Conservation (phyloP, 768 basidiomycete species). For the Daedaleopsis nitida region DNA sequence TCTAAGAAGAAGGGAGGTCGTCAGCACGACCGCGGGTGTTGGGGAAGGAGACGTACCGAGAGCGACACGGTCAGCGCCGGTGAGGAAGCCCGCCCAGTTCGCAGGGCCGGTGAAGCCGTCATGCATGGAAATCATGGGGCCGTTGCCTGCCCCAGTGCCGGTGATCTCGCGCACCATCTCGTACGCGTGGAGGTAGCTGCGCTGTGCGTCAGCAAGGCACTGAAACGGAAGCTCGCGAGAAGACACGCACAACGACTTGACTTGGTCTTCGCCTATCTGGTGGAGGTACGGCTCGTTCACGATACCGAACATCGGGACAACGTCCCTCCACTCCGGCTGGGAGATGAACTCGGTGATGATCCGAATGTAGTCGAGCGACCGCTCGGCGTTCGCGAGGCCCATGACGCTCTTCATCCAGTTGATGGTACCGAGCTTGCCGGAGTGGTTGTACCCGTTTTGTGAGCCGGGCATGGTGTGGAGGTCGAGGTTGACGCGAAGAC, state of each 20-base stretch:
- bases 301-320: conserved; percentile 63
- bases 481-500: conserved; percentile 81
- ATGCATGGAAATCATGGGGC: conserved; percentile 54
- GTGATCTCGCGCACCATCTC: conserved; percentile 71
- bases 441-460: conserved; percentile 72
- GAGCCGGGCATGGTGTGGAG: conserved; percentile 79
- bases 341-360: conserved; percentile 79
- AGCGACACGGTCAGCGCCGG: conserved; percentile 42
- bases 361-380: conserved; percentile 76
- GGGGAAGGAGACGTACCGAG: conserved; percentile 37
- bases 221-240: neutral
- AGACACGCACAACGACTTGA: conserved; percentile 58
- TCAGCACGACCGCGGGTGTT: neutral
- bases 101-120: conserved; percentile 55
- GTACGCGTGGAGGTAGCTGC: conserved; percentile 60
- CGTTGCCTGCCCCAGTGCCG: conserved; percentile 68
- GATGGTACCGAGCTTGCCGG: conserved; percentile 57
- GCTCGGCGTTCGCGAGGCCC: conserved; percentile 85
- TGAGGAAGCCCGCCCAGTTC: conserved; percentile 41
- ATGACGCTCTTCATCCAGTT: conserved; percentile 73
- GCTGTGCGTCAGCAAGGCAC: conserved; percentile 8
- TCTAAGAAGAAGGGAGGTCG: conserved; percentile 12
- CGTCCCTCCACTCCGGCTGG: conserved; percentile 67
- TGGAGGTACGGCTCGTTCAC: conserved; percentile 60
- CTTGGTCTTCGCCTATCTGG: conserved; percentile 52